A percentile compares a stretch with the other conserved stretches of the same genome.
phyloP scores from a whole-genome alignment of 495 filamentous ascomycete species.

The Rostrohypoxylon terebratum region DNA sequence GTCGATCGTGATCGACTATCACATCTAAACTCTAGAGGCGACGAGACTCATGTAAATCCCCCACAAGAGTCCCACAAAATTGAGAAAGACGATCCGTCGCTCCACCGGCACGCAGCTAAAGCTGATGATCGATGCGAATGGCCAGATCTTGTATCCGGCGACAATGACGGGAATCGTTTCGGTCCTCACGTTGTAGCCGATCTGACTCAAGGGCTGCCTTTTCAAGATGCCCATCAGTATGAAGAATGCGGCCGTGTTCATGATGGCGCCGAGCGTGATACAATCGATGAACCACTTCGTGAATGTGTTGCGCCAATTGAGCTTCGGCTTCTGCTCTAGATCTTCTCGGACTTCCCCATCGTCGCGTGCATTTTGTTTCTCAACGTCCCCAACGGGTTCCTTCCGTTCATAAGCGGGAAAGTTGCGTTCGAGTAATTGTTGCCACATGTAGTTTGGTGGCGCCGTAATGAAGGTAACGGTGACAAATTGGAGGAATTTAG shows the following conservation, averaged over 20 bases:
- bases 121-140: constrained; percentile 52
- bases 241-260: constrained; percentile 53
- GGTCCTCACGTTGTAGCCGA: constrained; percentile 41
- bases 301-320: constrained; percentile 48
- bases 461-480: constrained; percentile 46
- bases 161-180: constrained; percentile 51
- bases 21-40: constrained; percentile 47
- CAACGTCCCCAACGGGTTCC: constrained; percentile 29
- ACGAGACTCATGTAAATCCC: constrained; percentile 54
- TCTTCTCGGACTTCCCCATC: constrained; percentile 12
- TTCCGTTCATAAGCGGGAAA: constrained; percentile 50
- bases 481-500: constrained; percentile 50
- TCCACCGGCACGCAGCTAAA: constrained; percentile 52
- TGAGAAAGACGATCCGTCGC: constrained; percentile 52
- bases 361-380: constrained; percentile 40
- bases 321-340: constrained; percentile 38
- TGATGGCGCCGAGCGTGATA: constrained; percentile 50
- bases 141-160: constrained; percentile 53
- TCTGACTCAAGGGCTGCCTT: constrained; percentile 36
- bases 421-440: constrained; percentile 48
- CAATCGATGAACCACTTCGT: constrained; percentile 53
- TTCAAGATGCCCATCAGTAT: constrained; percentile 51
- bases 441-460: constrained; percentile 52
- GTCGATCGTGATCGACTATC: constrained; percentile 37
- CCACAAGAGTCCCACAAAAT: constrained; percentile 52